phyloP scores from a whole-genome alignment of 2,329 filamentous ascomycete species.

The Colletotrichum sp. region DNA sequence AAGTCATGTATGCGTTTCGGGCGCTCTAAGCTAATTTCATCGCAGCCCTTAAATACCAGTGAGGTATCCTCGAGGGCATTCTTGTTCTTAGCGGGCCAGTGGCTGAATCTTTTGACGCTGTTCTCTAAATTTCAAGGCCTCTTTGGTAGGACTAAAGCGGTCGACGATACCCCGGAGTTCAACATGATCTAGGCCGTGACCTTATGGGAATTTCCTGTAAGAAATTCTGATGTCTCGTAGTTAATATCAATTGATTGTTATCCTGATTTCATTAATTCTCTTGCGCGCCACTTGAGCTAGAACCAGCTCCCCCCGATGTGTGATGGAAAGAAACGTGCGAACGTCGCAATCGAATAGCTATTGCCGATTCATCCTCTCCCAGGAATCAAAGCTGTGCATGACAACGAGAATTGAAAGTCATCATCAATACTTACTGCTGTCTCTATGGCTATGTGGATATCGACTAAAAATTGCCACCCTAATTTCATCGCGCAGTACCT shows the following conservation, averaged over 20 bases:
- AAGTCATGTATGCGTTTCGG: background rate
- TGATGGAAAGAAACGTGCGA: background rate
- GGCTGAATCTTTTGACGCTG: background rate
- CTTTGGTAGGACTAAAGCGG: background rate
- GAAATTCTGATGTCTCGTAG: background rate
- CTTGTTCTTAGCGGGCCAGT: background rate
- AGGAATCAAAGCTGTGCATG: background rate
- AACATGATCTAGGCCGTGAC: background rate
- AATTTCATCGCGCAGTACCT: too few species aligned
- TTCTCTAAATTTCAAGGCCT: background rate
- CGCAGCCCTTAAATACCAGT: background rate
- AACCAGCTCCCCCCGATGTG: background rate
- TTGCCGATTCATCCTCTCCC: background rate
- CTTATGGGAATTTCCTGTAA: background rate
- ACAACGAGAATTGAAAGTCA: background rate
- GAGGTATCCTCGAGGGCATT: background rate
- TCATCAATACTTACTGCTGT: background rate
- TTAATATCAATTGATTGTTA: background rate
- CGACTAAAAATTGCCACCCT: background rate
- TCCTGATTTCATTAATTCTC: background rate
- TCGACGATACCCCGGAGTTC: background rate
- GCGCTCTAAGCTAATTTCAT: background rate
- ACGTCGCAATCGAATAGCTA: background rate
- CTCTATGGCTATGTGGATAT: background rate
- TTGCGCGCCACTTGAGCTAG: background rate